Base-by-base conservation (phyloP, 2,329 filamentous ascomycete genomes). In the Sclerotinia glacialis region DNA sequence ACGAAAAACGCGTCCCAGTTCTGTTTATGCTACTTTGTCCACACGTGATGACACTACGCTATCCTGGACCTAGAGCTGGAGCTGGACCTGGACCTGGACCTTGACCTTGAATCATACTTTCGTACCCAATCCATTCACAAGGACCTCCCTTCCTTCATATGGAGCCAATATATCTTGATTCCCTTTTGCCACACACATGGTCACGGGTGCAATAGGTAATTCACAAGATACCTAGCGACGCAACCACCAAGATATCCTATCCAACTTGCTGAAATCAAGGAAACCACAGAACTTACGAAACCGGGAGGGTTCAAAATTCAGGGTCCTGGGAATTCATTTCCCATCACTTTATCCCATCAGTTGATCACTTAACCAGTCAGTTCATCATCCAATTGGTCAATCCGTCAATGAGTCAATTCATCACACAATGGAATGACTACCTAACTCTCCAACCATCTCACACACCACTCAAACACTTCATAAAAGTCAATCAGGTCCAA, bases 121-220 rank as follows among this genome's bases (percentile, higher is more conserved):
- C 34, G 23, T 2, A 40, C 53, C n/a, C 53, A 21, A 40, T 34
- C 21, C 37, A 9, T 21, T 46, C 53, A 55, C 53, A 55, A 37
- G 53, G 53, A 55, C 53, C 53, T 40, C 18, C 53, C 53, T 40
- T 55, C 53, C 31, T 55, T 40, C 31, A 11, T 40, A 55, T 40
- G 53, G 31, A 37, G 7, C 53, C 31, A 55, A 34, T 34, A 55
- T 55, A 16, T 55, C 53, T 1, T 26, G 3, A 55, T 55, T 14
- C 21, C 52, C 8, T 28, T 34, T 53, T 34, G 5, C 18, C 28
- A 34, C 18, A 14, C 34, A 31, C 14, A 34, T 34, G 52, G 52
- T 54, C 52, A 54, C n/a, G 37, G 52, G n/a, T 54, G 52, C 34
- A 31, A 54, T 54, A n/a, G n/a, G n/a, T n/a, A 54, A 37, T 34